Conservation (phyloP, 805 yeast genomes). For the Wickerhamomyces ciferrii region DNA sequence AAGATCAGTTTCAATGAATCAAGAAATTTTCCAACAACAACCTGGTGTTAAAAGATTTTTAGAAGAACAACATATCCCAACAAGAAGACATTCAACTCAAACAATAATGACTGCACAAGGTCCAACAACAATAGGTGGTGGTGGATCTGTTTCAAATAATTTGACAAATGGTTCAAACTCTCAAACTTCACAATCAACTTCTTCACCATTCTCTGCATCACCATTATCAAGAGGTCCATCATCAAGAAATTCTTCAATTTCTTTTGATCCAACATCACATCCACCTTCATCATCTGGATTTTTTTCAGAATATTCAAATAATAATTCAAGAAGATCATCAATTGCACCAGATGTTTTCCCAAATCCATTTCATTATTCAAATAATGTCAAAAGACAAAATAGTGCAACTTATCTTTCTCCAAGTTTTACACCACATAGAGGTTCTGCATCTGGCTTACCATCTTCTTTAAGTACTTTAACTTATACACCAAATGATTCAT, state of each 20-base stretch:
- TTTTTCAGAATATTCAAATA: constrained; percentile 13
- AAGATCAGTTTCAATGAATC: constrained; percentile 19
- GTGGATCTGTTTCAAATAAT: too few species aligned
- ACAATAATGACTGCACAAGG: constrained; percentile 15
- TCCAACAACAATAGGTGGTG: constrained; percentile 7
- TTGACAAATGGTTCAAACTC: too few species aligned
- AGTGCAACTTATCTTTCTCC: constrained; percentile 17
- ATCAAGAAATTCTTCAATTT: constrained; percentile 36
- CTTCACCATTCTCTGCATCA: constrained; percentile 27
- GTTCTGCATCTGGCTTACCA: constrained; percentile 14
- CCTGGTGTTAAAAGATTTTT: constrained; percentile 23
- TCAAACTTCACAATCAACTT: not conserved
- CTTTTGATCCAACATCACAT: constrained; percentile 22
- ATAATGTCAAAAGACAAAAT: constrained; percentile 13
- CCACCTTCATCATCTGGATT: constrained; percentile 1
- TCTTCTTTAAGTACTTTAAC: constrained; percentile 17
- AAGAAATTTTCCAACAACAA: constrained; percentile 19
- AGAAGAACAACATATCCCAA: constrained; percentile 20
- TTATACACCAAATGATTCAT: constrained; percentile 10
- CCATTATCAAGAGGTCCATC: constrained; percentile 29
- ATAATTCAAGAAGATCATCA: constrained; percentile 34
- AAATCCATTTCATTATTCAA: constrained; percentile 13
- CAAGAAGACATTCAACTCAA: constrained; percentile 23
- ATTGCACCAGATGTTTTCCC: constrained; percentile 40
- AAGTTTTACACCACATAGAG: constrained; percentile 17